Evolutionary conservation across 176 grass and related monocot species (phyloP).

Genomic region (Calamus simplicifolius): DNA sequence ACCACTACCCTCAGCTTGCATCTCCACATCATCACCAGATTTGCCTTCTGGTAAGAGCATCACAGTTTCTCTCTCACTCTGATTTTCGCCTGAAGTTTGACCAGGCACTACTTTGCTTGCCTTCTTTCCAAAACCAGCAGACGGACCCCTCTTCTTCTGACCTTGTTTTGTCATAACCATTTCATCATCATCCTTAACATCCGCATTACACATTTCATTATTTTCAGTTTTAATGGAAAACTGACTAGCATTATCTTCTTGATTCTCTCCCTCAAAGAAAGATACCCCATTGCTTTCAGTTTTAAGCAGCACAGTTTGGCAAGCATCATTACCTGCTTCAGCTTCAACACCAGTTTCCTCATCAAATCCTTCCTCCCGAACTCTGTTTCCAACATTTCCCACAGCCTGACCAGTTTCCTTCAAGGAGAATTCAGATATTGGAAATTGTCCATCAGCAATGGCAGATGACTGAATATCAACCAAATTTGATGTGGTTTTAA

Average conservation of each 20-base stretch:
- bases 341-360: no score
- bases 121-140: neutral
- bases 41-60: neutral
- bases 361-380: no score
- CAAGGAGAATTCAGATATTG: no score
- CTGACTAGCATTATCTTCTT: neutral
- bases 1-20: neutral
- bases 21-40: neutral
- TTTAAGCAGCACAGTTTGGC: neutral
- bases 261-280: neutral
- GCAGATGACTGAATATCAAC: no score
- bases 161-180: neutral
- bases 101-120: neutral
- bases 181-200: constrained; percentile 3
- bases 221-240: neutral
- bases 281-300: neutral
- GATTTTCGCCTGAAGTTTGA: no score
- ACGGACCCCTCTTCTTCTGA: neutral
- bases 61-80: no score
- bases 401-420: no score
- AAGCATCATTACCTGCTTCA: no score
- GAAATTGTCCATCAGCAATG: no score
- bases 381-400: no score
- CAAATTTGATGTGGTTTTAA: no score
- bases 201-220: neutral